Conservation (phyloP, 495 filamentous ascomycete genomes). For the Penicillium angulare region DNA sequence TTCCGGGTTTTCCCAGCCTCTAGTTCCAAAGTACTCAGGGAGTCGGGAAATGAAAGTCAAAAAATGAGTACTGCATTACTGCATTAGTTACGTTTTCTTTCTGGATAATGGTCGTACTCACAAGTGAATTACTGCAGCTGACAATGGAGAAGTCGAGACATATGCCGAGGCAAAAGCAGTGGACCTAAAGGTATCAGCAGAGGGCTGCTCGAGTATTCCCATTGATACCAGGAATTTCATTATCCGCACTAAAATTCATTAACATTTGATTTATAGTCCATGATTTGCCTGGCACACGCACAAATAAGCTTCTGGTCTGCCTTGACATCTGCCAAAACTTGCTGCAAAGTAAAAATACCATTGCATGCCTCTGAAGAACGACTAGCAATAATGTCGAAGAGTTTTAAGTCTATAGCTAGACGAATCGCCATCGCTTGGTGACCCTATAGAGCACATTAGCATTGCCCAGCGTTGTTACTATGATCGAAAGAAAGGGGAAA, state of each 20-base stretch:
- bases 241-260: neutral
- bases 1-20: conserved; percentile 3
- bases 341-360: neutral
- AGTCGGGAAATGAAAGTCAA: neutral
- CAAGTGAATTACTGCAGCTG: conserved; percentile 1
- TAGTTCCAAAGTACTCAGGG: conserved; percentile 7
- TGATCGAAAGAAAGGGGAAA: too few relatives aligned
- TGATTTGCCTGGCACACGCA: neutral
- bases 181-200: neutral
- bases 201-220: neutral
- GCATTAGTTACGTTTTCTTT: neutral
- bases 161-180: neutral
- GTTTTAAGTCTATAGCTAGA: neutral
- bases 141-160: neutral
- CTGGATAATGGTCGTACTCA: neutral
- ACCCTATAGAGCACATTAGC: neutral
- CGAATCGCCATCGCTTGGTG: conserved; percentile 3
- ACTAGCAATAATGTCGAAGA: neutral
- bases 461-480: neutral
- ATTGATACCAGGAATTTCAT: conserved; percentile 2
- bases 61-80: conserved; percentile 3
- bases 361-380: neutral
- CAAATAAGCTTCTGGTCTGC: neutral
- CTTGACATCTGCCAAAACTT: neutral
- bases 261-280: too few relatives aligned